phyloP scores from a whole-genome alignment of 495 filamentous ascomycete genomes.

The Aspergillus coremiiformis region DNA sequence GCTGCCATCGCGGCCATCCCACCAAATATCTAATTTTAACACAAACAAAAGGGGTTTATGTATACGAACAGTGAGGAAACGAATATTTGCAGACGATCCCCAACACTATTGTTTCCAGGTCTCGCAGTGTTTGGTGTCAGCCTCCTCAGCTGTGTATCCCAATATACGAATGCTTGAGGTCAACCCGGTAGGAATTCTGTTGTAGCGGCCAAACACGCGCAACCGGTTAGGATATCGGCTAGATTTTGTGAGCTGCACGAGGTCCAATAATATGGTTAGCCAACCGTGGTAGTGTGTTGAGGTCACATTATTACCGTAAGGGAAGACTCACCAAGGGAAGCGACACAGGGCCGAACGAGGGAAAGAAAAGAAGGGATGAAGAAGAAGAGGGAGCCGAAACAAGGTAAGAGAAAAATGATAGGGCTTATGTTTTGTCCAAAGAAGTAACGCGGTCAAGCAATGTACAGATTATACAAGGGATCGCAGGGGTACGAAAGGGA shows the following conservation, averaged over 20 bases:
- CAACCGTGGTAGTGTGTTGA: not conserved
- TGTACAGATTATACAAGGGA: constrained; percentile 33
- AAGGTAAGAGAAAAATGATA: constrained; percentile 1
- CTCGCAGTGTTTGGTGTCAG: not conserved
- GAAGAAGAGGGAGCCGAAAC: not conserved
- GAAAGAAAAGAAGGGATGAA: constrained; percentile 2
- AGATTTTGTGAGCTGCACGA: constrained; percentile 7
- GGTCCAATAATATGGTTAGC: constrained; percentile 6
- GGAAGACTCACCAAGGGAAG: constrained; percentile 3
- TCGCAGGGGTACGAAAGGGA: constrained; percentile 26
- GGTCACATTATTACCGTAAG: not conserved
- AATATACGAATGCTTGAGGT: not conserved
- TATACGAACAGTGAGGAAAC: not conserved
- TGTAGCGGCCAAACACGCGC: constrained; percentile 3
- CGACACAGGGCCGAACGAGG: constrained; percentile 2
- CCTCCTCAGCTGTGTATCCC: not conserved
- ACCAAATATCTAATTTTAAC: constrained; percentile 4
- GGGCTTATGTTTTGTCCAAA: constrained; percentile 15
- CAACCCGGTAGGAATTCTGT: not conserved
- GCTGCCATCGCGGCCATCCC: constrained; percentile 37
- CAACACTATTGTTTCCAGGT: not conserved
- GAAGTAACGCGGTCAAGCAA: constrained; percentile 23
- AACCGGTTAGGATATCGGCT: not conserved
- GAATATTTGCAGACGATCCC: not conserved
- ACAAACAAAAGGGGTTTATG: not conserved